A percentile compares a stretch with the other conserved stretches of the same genome.
Conservation (phyloP, 352 stramenopile species). For the Pythium volutum region DNA sequence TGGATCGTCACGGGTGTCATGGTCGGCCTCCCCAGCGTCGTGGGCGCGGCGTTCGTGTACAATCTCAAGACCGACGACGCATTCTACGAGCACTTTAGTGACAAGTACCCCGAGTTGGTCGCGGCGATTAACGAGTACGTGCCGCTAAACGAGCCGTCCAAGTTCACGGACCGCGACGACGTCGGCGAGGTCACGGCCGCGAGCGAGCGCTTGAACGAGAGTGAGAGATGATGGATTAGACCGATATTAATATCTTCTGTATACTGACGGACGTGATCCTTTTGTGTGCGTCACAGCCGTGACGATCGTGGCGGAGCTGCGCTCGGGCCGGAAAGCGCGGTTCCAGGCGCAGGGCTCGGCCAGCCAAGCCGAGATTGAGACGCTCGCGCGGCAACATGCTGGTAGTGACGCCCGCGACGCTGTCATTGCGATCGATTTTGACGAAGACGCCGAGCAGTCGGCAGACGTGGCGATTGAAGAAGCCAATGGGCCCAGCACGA, state of each 20-base stretch:
- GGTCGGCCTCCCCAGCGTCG: constrained; percentile 62
- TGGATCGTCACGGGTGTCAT: constrained; percentile 75
- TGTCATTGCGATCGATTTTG: constrained; percentile 61
- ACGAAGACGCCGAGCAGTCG: constrained; percentile 24
- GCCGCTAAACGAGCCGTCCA: constrained; percentile 47
- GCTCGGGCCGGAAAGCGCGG: constrained; percentile 48
- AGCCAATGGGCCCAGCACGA: neutral
- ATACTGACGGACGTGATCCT: neutral
- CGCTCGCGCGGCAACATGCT: constrained; percentile 47
- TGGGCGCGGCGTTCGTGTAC: constrained; percentile 75
- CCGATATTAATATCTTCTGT: neutral
- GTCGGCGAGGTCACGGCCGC: constrained; percentile 55
- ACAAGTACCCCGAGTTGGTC: constrained; percentile 78
- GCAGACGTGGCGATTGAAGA: constrained; percentile 25
- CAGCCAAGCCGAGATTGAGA: constrained; percentile 65
- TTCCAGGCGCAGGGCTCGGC: constrained; percentile 56
- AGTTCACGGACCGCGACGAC: constrained; percentile 58
- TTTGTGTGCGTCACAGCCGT: constrained; percentile 32
- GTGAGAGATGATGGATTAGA: constrained; percentile 30
- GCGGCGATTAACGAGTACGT: constrained; percentile 63
- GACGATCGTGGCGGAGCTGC: constrained; percentile 55
- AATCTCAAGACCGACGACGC: constrained; percentile 80
- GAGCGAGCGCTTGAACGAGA: constrained; percentile 62
- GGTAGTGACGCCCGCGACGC: constrained; percentile 37
- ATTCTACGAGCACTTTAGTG: constrained; percentile 84